A percentile compares a stretch with the other conserved stretches of the same genome.
Evolutionary conservation across 495 filamentous ascomycete genomes (phyloP).

Genomic region (Poronia punctata): DNA sequence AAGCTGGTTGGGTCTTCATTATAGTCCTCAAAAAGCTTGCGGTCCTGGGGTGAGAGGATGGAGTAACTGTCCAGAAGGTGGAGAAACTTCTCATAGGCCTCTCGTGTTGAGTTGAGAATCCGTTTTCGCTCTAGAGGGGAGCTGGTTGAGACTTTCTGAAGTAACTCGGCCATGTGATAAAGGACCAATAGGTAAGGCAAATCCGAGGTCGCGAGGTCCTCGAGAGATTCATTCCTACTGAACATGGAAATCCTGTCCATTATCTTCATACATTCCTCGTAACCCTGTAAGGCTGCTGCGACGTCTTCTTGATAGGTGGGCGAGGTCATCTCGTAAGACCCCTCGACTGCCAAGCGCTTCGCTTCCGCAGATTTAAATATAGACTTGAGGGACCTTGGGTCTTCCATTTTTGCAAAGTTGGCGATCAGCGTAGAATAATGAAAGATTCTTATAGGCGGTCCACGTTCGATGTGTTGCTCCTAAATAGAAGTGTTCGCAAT

Average conservation of each 20-base stretch:
- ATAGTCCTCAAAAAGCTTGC: slow-evolving; percentile 65
- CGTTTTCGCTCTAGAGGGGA: slow-evolving; percentile 53
- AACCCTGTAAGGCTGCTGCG: slow-evolving; percentile 54
- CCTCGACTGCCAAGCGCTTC: slow-evolving; percentile 31
- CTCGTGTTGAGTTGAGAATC: slow-evolving; percentile 54
- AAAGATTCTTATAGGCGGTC: too few species aligned
- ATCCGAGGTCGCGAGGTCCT: slow-evolving; percentile 80
- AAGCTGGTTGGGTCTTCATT: slow-evolving; percentile 59
- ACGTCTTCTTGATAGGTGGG: slow-evolving; percentile 62
- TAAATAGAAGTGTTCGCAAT: background rate
- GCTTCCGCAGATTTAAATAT: slow-evolving; percentile 50
- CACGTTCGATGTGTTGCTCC: background rate
- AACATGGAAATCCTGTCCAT: slow-evolving; percentile 70
- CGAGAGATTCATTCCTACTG: slow-evolving; percentile 81
- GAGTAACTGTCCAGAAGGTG: slow-evolving; percentile 70
- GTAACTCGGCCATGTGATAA: slow-evolving; percentile 28
- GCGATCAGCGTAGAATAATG: too few species aligned
- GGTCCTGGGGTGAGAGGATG: slow-evolving; percentile 59
- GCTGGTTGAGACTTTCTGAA: slow-evolving; percentile 41
- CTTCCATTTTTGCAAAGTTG: too few species aligned
- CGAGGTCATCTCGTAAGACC: slow-evolving; percentile 41
- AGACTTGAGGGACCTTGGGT: slow-evolving; percentile 36
- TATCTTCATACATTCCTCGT: slow-evolving; percentile 65
- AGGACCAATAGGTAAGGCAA: slow-evolving; percentile 55
- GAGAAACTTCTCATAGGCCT: slow-evolving; percentile 70